Evolutionary conservation across 164 flowering plant species (phyloP).

Genomic region (Vitis amurensis): DNA sequence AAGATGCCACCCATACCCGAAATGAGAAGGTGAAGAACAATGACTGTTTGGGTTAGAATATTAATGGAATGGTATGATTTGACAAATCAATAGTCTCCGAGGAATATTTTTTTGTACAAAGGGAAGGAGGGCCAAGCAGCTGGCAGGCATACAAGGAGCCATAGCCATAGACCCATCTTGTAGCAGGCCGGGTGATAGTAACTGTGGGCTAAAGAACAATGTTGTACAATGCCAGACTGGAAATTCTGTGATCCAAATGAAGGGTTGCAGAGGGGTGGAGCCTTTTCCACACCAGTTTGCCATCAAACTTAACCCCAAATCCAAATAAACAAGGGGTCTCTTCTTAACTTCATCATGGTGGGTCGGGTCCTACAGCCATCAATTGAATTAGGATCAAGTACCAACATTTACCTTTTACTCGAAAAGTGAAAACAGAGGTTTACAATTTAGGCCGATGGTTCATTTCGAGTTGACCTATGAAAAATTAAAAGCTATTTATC

Average conservation of each 20-base stretch:
- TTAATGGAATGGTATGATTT: too few relatives aligned
- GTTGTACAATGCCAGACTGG: constrained; percentile 25
- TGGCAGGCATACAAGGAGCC: too few relatives aligned
- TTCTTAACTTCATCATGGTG: not conserved
- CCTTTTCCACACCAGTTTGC: constrained; percentile 20
- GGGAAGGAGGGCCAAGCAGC: too few relatives aligned
- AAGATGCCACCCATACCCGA: too few relatives aligned
- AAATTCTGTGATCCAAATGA: constrained; percentile 15
- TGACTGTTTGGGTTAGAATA: too few relatives aligned
- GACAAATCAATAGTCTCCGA: too few relatives aligned
- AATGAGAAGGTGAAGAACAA: too few relatives aligned
- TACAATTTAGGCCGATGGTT: not conserved
- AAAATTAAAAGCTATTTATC: too few relatives aligned
- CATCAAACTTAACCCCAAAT: constrained; percentile 9
- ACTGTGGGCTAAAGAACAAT: not conserved
- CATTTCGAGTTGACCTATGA: too few relatives aligned
- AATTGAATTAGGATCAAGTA: constrained; percentile 1
- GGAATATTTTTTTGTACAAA: too few relatives aligned
- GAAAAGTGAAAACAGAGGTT: not conserved
- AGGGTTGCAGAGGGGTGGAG: constrained; percentile 20
- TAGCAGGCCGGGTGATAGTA: not conserved
- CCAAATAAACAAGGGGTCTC: constrained; percentile 10
- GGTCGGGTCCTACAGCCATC: constrained; percentile 16
- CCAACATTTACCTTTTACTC: constrained; percentile 11
- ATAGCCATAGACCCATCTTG: too few relatives aligned